Evolutionary conservation across 352 stramenopile genomes (phyloP).

Genomic region (Hyaloperonospora brassicae): DNA sequence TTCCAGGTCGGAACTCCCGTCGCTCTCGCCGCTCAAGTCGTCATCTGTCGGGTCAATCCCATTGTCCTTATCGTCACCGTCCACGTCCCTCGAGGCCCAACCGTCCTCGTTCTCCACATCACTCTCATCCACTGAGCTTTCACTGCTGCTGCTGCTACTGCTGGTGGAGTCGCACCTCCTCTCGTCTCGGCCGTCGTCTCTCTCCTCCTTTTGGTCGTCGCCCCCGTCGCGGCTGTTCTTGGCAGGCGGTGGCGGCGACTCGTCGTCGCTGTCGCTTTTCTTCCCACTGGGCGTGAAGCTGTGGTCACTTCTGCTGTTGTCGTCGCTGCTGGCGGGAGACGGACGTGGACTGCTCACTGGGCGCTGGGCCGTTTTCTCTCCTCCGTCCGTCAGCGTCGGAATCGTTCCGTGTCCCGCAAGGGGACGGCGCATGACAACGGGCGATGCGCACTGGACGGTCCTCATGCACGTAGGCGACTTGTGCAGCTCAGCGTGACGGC

Average conservation of each 20-base stretch:
- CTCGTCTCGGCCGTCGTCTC: constrained; percentile 23
- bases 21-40: constrained; percentile 37
- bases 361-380: constrained; percentile 11
- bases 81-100: constrained; percentile 34
- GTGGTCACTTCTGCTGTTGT: constrained; percentile 25
- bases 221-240: constrained; percentile 7
- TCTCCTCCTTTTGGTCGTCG: constrained; percentile 24
- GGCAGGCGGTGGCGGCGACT: constrained; percentile 10
- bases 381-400: background rate
- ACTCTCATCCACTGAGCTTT: constrained; percentile 22
- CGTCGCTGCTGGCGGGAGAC: constrained; percentile 30
- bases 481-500: too few relatives aligned
- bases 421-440: too few relatives aligned
- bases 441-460: too few relatives aligned
- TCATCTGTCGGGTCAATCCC: constrained; percentile 28
- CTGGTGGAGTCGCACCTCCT: constrained; percentile 30
- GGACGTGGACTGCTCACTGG: constrained; percentile 31
- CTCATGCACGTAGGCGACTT: too few relatives aligned
- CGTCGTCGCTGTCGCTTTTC: constrained; percentile 26
- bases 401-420: too few relatives aligned
- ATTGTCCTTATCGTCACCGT: constrained; percentile 47
- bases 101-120: constrained; percentile 29
- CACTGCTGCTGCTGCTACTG: constrained; percentile 36
- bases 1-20: constrained; percentile 51
- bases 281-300: constrained; percentile 29